Percentiles rank a stretch among this genome's conserved stretches.
Conservation (phyloP, 331 rosid species). For the Spiraea crenata region DNA sequence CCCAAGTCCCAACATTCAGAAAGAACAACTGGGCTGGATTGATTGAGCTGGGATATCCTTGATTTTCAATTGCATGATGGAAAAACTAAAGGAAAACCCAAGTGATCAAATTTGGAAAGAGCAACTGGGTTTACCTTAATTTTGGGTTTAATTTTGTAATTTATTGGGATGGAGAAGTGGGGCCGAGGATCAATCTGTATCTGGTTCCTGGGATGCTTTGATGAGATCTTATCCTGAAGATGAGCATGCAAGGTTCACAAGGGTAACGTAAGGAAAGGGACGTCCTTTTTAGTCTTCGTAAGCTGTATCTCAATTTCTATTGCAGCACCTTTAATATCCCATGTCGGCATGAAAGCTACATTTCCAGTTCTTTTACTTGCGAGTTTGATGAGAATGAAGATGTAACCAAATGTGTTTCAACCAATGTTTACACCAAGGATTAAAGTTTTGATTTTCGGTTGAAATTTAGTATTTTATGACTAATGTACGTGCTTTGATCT, state of each 20-base stretch:
- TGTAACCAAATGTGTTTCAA: not conserved
- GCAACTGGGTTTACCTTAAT: not conserved
- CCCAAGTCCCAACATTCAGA: slow-evolving; percentile 14
- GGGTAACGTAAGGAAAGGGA: slow-evolving; percentile 30
- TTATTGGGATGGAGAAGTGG: slow-evolving; percentile 22
- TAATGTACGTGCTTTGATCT: too few relatives aligned
- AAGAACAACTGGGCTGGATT: not conserved
- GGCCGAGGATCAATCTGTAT: slow-evolving; percentile 46
- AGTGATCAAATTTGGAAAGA: slow-evolving; percentile 10
- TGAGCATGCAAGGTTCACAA: slow-evolving; percentile 10
- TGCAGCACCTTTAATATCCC: not conserved
- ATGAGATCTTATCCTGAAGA: slow-evolving; percentile 44
- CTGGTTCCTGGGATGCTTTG: slow-evolving; percentile 21
- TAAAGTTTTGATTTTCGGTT: too few relatives aligned
- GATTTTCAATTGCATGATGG: not conserved
- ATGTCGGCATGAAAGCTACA: not conserved
- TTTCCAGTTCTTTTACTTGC: not conserved
- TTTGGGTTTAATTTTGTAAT: slow-evolving; percentile 5
- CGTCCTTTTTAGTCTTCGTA: not conserved
- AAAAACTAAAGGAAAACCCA: slow-evolving; percentile 5
- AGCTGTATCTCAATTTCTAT: not conserved
- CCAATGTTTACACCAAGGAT: too few relatives aligned
- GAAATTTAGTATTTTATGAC: too few relatives aligned
- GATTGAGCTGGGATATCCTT: not conserved
- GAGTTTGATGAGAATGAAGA: not conserved